Base-by-base conservation (phyloP, 73 alveolate species). In the Blepharisma stoltei region DNA sequence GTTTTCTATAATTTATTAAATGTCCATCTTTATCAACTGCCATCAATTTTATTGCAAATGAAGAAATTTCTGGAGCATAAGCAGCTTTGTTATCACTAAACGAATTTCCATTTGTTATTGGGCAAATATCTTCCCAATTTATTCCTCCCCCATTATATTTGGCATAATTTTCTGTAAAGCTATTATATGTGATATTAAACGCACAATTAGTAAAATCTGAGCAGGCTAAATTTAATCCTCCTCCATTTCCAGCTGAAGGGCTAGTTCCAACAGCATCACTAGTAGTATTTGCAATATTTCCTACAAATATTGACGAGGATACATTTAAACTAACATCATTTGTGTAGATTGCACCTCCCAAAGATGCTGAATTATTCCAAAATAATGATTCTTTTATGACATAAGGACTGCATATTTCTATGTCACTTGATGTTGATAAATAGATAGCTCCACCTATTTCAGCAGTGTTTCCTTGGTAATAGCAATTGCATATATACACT, bases 101-200 rank as follows among this genome's bases (percentile, higher is more conserved):
- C 41, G 41, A 8, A n/a, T 14, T 38, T 25, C 3, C 5, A 60
- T 14, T 1, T 18, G 38, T 25, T 18, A 60, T 25, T 14, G 73
- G 73, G 18, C 11, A 14, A 18, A 9, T 20, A 60, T 60, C 73
- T 9, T 8, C 14, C 47, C 73, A 60, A 14, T 60, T 60, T 14
- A 60, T 60, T 4, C 47, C 73, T 60, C 73, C 73, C 14, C 73
- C 73, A 18, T 14, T 18, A 25, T 20, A 8, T 18, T 60, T 11
- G 2, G 73, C 73, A 20, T 14, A 20, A 25, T 60, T 60, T 1
- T 60, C 4, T 60, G 2, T 20, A 2, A 60, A 14, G 11, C 23
- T 25, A 5, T 11, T 20, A 25, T 25, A 1, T 0, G 73, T 60
- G n/a, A 60, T 18, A 14, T 14, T 25, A 14, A 60, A 25, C 2